phyloP scores from a whole-genome alignment of 2,329 filamentous ascomycete genomes.

The Sclerotinia sclerotiorum region DNA sequence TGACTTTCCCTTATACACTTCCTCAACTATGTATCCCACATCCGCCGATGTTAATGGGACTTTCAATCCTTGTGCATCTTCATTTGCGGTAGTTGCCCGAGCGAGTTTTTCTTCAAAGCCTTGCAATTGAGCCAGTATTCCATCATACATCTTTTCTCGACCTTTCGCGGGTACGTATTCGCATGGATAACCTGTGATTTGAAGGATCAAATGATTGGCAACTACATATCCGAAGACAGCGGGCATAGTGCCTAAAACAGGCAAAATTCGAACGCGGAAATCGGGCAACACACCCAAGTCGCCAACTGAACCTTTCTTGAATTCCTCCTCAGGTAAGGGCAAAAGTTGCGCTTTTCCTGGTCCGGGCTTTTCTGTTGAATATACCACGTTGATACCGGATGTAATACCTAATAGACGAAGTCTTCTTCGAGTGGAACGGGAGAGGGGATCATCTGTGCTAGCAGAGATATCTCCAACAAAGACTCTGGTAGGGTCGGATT shows the following conservation, averaged over 20 bases:
- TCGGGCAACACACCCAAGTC: constrained; percentile 88
- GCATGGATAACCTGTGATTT: constrained; percentile 77
- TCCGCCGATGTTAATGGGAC: constrained; percentile 77
- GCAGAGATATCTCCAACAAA: constrained; percentile 88
- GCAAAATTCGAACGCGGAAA: constrained; percentile 91
- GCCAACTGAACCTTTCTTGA: constrained; percentile 78
- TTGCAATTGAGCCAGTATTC: constrained; percentile 73
- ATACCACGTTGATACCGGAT: constrained; percentile 86
- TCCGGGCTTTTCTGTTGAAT: constrained; percentile 84
- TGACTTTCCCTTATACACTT: constrained; percentile 82
- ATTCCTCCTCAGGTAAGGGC: constrained; percentile 84
- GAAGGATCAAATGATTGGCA: constrained; percentile 89
- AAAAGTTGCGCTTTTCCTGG: constrained; percentile 89
- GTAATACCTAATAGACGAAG: constrained; percentile 72
- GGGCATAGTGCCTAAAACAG: constrained; percentile 95
- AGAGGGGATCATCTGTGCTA: constrained; percentile 86
- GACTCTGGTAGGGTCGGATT: constrained; percentile 80
- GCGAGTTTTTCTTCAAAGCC: constrained; percentile 72
- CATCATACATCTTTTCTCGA: constrained; percentile 89
- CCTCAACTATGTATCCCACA: constrained; percentile 84
- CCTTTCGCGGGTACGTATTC: constrained; percentile 81
- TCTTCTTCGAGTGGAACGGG: constrained; percentile 76
- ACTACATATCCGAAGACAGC: constrained; percentile 90
- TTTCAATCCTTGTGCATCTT: constrained; percentile 65
- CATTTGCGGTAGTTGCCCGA: constrained; percentile 49